Base-by-base conservation (phyloP, 441 rosid species). In the Adansonia grandidieri region DNA sequence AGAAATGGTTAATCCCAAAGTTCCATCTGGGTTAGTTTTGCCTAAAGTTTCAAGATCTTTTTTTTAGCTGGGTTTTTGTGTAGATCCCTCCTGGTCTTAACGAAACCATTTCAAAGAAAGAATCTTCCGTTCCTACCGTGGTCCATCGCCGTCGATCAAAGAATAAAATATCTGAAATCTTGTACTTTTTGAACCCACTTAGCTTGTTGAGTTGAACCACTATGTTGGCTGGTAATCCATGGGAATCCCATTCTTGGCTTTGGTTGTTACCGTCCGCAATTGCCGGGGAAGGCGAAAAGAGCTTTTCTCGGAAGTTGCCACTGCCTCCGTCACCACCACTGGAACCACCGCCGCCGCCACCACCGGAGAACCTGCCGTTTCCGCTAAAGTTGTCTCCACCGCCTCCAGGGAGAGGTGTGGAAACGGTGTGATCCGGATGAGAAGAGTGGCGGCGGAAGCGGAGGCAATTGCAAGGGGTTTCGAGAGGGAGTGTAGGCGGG, bases 31-130 rank as follows among this genome's bases (percentile, higher is more conserved):
- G 2, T 90, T 92, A 5, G 99, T 86, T 77, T 89, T 92, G 64
- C 91, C 91, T 61, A 94, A 87, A 20, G 86, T 89, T 80, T 94
- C 98, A 0, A 96, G 95, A 90, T 96, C 99, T 93, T 93, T 91
- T 37, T 77, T 85, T 90, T 13, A 96, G 83, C 81, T 94, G 97
- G 3, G 89, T 72, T 81, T 93, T 96, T 0, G 97, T 91, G 88
- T 96, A 96, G 37, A 92, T 83, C 45, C 99, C 97, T 0, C 96
- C 97, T 0, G 97, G 93, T 20, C 92, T 89, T 17, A 96, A 76
- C 9, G 97, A 89, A 6, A 96, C 99, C 99, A 96, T 96, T 83
- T 96, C 97, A 78, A 96, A 94, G 84, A 96, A 96, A 1, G 99
- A 91, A 77, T 96, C 97, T 42, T 96, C 97, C 1, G 92, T 85